Evolutionary conservation across 768 basidiomycete species (phyloP), one percentile per base, ranked within the genome.

Genomic region (Tricholoma hemisulphureum): DNA sequence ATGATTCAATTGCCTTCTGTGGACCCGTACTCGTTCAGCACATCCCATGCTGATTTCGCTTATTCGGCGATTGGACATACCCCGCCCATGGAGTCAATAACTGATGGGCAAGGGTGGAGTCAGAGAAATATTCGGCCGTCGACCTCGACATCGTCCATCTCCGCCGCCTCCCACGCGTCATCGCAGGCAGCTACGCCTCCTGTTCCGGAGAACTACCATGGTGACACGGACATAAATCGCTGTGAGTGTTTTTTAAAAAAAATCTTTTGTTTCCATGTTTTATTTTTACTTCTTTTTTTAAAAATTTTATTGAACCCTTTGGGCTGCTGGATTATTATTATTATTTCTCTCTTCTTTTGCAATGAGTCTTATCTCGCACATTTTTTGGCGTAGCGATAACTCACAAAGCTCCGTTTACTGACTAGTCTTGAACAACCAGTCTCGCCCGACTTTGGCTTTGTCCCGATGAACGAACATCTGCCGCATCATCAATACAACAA

Each of bases 391-490:
- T 69, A 56, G 67, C 71, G 60, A 65, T 64, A 26, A 66, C 75
- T 76, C 68, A 67, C 72, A 32, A 66, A 55, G 55, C 35, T 67
- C 60, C 66, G 61, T 73, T 76, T 78, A 79, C 77, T 81, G 75
- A 82, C 76, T 68, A 76, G 73, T 77, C 71, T 73, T 73, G 61
- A 65, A 65, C 63, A 61, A 68, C 59, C 75, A 87, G 89, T 87
- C 82, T 88, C 89, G 67, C 89, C 89, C 73, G 89, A 91, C 80
- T 91, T 89, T 77, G 90, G 87, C 59, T 91, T 84, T 75, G 88
- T 91, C 67, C 79, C 82, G 66, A 87, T 91, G 87, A 89, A 85
- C 72, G 89, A 89, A 70, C 87, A 90, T 67, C 72, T 89, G 56
- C 80, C 84, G 53, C 53, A 39, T 31, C 78, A 80, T 64, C 80